phyloP scores from a whole-genome alignment of 2,329 filamentous ascomycete species.

The Hymenoscyphus repandus region DNA sequence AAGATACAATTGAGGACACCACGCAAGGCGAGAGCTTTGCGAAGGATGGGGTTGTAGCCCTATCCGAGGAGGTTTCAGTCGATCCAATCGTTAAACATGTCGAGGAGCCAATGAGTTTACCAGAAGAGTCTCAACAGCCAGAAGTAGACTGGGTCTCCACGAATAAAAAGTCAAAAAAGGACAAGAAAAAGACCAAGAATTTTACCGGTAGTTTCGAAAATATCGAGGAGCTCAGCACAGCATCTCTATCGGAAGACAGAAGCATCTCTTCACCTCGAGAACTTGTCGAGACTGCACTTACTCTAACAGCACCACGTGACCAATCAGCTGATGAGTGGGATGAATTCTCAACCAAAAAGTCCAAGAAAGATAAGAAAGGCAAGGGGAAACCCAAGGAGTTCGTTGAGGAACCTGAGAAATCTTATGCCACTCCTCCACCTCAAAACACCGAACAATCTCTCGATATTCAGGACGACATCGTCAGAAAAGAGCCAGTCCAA shows the following conservation, averaged over 20 bases:
- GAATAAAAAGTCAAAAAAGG: constrained; percentile 20
- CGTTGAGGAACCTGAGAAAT: neutral
- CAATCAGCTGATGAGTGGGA: constrained; percentile 1
- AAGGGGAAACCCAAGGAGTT: neutral
- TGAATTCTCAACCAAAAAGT: constrained; percentile 3
- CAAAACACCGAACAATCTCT: neutral
- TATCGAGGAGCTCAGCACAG: neutral
- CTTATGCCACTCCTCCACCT: neutral
- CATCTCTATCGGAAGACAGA: no score
- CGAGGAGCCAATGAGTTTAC: neutral
- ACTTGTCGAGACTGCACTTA: neutral
- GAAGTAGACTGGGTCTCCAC: constrained; percentile 10
- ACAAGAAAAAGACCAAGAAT: constrained; percentile 19
- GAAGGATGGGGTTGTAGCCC: no score
- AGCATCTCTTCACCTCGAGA: neutral
- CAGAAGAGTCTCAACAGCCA: constrained; percentile 2
- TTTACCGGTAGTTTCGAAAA: constrained; percentile 3
- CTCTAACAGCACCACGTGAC: neutral
- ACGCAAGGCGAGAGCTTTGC: no score
- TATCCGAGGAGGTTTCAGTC: no score
- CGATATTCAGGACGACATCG: neutral
- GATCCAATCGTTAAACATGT: no score
- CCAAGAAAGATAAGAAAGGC: constrained; percentile 8
- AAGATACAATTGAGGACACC: no score
- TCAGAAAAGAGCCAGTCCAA: neutral